Evolutionary conservation across 2,329 filamentous ascomycete species (phyloP).

Genomic region (Cordyceps javanica): DNA sequence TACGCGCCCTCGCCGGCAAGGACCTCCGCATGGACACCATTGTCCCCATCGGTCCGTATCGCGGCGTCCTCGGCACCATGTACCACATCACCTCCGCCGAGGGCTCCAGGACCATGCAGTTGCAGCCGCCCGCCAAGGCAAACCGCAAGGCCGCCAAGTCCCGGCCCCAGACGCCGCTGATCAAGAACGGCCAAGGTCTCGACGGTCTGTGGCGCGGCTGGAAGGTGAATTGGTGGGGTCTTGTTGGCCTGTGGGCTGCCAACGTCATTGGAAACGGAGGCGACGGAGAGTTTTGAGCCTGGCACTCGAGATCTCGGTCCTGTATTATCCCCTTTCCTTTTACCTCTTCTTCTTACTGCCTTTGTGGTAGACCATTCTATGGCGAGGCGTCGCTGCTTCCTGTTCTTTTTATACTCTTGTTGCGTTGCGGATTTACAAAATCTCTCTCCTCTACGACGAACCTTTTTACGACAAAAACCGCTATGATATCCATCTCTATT

Average conservation of each 20-base stretch:
- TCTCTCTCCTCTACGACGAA: constrained; percentile 14
- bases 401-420: not conserved
- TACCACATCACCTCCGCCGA: constrained; percentile 81
- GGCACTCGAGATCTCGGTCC: not conserved
- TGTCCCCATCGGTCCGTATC: constrained; percentile 72
- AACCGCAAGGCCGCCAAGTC: constrained; percentile 27
- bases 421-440: constrained; percentile 1
- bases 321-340: not conserved
- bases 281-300: constrained; percentile 51
- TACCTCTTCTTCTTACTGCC: not conserved
- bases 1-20: constrained; percentile 40
- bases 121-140: constrained; percentile 27
- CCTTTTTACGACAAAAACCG: constrained; percentile 11
- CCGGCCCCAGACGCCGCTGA: constrained; percentile 28
- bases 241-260: constrained; percentile 68
- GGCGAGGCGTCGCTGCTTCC: constrained; percentile 7
- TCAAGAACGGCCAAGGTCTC: constrained; percentile 59
- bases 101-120: constrained; percentile 51
- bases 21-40: constrained; percentile 59
- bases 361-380: not conserved
- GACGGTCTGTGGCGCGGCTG: constrained; percentile 67
- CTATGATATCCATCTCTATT: constrained; percentile 35
- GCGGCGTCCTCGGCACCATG: constrained; percentile 86
- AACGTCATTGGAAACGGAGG: constrained; percentile 56
- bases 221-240: constrained; percentile 72